A percentile compares a stretch with the other conserved stretches of the same genome.
Conservation (phyloP, 495 filamentous ascomycete species). For the Aspergillus saccharolyticus region DNA sequence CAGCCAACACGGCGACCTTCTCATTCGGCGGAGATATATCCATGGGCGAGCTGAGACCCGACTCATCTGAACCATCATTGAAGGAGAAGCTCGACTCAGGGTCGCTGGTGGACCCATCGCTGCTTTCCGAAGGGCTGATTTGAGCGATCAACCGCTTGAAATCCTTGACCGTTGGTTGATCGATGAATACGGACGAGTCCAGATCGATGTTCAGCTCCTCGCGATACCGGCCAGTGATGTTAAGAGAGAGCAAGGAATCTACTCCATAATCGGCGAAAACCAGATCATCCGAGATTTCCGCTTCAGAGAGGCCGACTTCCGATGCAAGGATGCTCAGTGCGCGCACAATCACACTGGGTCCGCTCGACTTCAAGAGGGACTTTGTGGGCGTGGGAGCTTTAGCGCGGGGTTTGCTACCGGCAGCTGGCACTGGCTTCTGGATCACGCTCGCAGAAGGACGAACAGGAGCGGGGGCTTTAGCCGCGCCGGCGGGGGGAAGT, state of each 20-base stretch:
- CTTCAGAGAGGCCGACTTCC: slow-evolving; percentile 58
- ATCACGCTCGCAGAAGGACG: slow-evolving; percentile 25
- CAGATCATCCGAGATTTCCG: slow-evolving; percentile 53
- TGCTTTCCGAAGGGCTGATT: slow-evolving; percentile 31
- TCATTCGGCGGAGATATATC: slow-evolving; percentile 30
- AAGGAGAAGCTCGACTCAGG: slow-evolving; percentile 27
- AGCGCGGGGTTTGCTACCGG: slow-evolving; percentile 22
- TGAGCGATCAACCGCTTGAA: slow-evolving; percentile 55
- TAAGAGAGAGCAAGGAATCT: slow-evolving; percentile 49
- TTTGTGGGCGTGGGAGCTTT: slow-evolving; percentile 23
- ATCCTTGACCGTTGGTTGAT: slow-evolving; percentile 53
- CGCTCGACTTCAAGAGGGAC: slow-evolving; percentile 20
- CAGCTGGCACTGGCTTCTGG: slow-evolving; percentile 36
- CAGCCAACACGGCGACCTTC: slow-evolving; percentile 27
- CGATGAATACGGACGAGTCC: slow-evolving; percentile 52
- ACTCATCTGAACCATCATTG: slow-evolving; percentile 28
- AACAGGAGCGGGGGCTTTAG: slow-evolving; percentile 27
- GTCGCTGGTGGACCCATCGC: slow-evolving; percentile 32
- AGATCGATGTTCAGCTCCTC: slow-evolving; percentile 49
- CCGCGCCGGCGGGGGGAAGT: slow-evolving; percentile 53
- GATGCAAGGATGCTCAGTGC: slow-evolving; percentile 61
- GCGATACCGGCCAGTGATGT: slow-evolving; percentile 42
- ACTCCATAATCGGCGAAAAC: slow-evolving; percentile 50
- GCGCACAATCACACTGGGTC: slow-evolving; percentile 25
- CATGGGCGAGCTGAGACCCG: slow-evolving; percentile 32